These are phyloP conservation scores for Monilinia fructicola DNA, from an alignment of 2,329 filamentous ascomycete genomes.

Conservation along the genomic window DNA sequence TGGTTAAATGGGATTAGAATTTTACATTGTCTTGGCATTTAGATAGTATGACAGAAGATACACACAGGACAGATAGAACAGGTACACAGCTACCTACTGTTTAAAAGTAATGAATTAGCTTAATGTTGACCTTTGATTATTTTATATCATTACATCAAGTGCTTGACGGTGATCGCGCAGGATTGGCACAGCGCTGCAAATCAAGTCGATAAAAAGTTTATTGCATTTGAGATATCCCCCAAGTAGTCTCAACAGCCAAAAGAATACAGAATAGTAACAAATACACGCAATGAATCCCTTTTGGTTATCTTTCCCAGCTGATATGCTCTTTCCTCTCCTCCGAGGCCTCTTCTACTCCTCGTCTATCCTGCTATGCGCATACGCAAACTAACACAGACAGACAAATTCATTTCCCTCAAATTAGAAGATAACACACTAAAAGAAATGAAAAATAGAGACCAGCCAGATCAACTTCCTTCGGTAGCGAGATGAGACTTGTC, in stretches of 20 bases:
- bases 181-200: no score
- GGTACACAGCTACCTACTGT: not conserved
- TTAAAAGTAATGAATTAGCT: constrained; percentile 4
- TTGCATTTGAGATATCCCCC: not conserved
- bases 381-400: not conserved
- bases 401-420: not conserved
- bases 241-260: not conserved
- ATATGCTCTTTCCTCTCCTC: not conserved
- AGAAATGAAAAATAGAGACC: not conserved
- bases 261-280: constrained; percentile 7
- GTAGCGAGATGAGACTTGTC: not conserved
- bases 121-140: not conserved
- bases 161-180: no score
- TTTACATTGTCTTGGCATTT: not conserved
- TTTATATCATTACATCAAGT: not conserved
- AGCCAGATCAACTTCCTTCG: not conserved
- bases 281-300: not conserved
- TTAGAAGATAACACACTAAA: constrained; percentile 4
- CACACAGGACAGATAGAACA: not conserved
- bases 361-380: not conserved
- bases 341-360: not conserved
- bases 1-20: not conserved
- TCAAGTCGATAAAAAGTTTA: not conserved
- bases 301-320: not conserved
- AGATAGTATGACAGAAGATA: not conserved